A percentile compares a stretch with the other conserved stretches of the same genome.
Conservation (phyloP, 2,329 filamentous ascomycete species). For the Colletotrichum sansevieriae region DNA sequence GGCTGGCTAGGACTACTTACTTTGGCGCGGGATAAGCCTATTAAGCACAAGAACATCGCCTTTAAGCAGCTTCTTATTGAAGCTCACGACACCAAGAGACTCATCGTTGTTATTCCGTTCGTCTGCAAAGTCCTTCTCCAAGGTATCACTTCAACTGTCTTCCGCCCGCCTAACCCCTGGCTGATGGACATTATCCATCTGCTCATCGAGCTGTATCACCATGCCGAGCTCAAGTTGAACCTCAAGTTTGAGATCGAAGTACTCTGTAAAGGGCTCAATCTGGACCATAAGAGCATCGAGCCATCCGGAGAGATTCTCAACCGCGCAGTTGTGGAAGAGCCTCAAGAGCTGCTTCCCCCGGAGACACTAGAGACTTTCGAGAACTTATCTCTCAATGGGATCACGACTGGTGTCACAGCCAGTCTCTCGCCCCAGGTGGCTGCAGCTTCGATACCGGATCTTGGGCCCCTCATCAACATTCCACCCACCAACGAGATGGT, state of each 20-base stretch:
- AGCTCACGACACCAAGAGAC: slow-evolving; percentile 90
- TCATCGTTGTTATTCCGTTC: slow-evolving; percentile 95
- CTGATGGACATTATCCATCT: slow-evolving; percentile 94
- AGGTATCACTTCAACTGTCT: slow-evolving; percentile 86
- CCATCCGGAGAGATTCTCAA: slow-evolving; percentile 89
- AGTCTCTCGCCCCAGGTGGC: slow-evolving; percentile 84
- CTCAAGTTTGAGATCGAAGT: slow-evolving; percentile 99
- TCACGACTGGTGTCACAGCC: slow-evolving; percentile 75
- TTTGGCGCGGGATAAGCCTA: slow-evolving; percentile 92
- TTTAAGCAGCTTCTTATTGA: slow-evolving; percentile 97
- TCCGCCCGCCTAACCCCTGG: slow-evolving; percentile 97
- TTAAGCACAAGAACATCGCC: slow-evolving; percentile 95
- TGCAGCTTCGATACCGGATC: slow-evolving; percentile 84
- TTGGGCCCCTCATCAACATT: slow-evolving; percentile 82
- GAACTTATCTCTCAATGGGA: slow-evolving; percentile 81
- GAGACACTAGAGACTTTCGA: slow-evolving; percentile 87
- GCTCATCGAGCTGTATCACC: slow-evolving; percentile 93
- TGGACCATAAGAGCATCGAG: slow-evolving; percentile 94
- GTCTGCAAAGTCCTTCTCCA: slow-evolving; percentile 96
- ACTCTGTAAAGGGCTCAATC: slow-evolving; percentile 88
- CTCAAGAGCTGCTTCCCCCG: slow-evolving; percentile 69
- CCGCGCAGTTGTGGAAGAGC: slow-evolving; percentile 74
- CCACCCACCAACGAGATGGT: slow-evolving; percentile 86
- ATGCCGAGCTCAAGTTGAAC: slow-evolving; percentile 93
- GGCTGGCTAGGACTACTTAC: slow-evolving; percentile 95